Base-by-base conservation (phyloP, 495 filamentous ascomycete genomes). In the Acidomyces sp. region DNA sequence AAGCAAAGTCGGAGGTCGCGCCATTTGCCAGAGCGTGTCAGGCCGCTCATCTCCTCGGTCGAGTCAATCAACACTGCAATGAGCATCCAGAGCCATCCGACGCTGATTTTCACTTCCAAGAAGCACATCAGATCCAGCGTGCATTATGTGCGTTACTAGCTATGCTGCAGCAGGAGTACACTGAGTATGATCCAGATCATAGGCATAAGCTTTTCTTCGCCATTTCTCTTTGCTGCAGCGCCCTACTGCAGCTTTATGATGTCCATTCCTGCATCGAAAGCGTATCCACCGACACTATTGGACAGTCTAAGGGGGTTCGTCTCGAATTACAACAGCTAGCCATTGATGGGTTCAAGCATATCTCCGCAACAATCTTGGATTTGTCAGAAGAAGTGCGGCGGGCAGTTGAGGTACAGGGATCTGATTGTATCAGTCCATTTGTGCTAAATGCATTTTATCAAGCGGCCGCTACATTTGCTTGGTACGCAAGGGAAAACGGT, bases 301-400 rank as follows among this genome's bases (percentile, higher is more conserved):
- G 33, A n/a, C 6, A 29, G n/a, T 25, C 37, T 28, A 46, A 16
- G 34, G 55, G n/a, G 57, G 27, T 29, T 20, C 6, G 33, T 16
- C 22, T 35, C 22, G 17, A 29, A 29, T 34, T 34, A 27, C 16
- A 46, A 17, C 18, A 39, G 3, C 39, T 51, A 30, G 52, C 56
- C 2, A 45, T 58, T 15, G 48, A 52, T 34, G 55, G 52, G 6
- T 41, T 59, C 2, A 55, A 53, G 28, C 42, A 43, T 2, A 44
- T 61, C 17, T 45, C 55, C 0, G 27, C 22, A 12, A 52, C 35
- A 27, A 39, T 57, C 15, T 15, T 39, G 7, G 39, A 46, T 11
- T 53, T 58, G 27, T 5, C 37, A 18, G 10, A 19, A 15, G 27
- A 41, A 18, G 18, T 34, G 7, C n/a, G 18, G 15, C 6, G 6